A percentile compares a stretch with the other conserved stretches of the same genome.
Evolutionary conservation across 345 rosid species (phyloP).

Genomic region (Citrus medica): DNA sequence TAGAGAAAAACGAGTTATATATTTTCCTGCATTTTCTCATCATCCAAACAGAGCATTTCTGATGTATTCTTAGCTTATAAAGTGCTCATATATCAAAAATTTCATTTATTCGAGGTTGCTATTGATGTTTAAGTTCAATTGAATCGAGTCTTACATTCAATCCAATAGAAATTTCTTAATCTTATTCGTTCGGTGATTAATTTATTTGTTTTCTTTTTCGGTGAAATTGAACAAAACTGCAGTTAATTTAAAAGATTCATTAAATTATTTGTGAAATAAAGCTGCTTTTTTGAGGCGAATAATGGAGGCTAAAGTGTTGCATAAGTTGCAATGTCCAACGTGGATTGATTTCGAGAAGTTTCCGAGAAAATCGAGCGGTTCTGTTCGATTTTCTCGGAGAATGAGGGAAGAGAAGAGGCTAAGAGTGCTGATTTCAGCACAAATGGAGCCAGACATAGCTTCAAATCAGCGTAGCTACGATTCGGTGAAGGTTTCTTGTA

Average conservation of each 20-base stretch:
- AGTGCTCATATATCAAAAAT: neutral
- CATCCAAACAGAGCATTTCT: neutral
- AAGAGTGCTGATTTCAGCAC: constrained; percentile 38
- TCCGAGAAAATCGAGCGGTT: constrained; percentile 23
- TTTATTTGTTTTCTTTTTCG: neutral
- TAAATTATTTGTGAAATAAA: neutral
- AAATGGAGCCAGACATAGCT: constrained; percentile 27
- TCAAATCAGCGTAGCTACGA: constrained; percentile 16
- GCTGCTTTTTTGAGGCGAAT: neutral
- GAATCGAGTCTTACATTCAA: neutral
- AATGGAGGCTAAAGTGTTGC: constrained; percentile 64
- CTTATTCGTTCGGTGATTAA: too few species aligned
- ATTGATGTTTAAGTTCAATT: neutral
- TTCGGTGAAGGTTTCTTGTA: constrained; percentile 40
- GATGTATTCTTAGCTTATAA: neutral
- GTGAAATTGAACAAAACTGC: neutral
- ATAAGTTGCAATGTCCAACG: constrained; percentile 40
- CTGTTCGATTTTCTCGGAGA: constrained; percentile 30
- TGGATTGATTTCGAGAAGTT: constrained; percentile 38
- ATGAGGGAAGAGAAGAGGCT: constrained; percentile 30
- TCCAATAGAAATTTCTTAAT: neutral
- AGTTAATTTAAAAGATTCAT: neutral
- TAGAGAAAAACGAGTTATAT: neutral
- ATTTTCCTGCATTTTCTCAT: neutral
- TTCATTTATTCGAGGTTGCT: neutral